phyloP scores from a whole-genome alignment of 1,284 basidiomycete species.

The Malassezia nana region DNA sequence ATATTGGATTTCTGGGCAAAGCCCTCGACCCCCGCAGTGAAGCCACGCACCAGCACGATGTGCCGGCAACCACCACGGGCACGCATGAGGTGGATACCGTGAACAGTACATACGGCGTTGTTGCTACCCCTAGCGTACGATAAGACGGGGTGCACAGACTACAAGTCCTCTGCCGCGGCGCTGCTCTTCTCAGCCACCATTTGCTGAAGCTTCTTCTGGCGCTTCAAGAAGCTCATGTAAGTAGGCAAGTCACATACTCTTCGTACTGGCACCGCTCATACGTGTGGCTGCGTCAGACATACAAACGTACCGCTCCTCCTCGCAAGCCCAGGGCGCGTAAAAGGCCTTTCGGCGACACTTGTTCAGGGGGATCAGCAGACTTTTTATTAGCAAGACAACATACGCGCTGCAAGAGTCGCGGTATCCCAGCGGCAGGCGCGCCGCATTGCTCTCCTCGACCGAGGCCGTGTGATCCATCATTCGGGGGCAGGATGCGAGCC shows the following conservation, averaged over 20 bases:
- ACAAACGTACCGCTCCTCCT: slow-evolving; percentile 57
- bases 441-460: slow-evolving; percentile 67
- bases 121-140: slow-evolving; percentile 16
- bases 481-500: background rate
- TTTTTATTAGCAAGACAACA: slow-evolving; percentile 51
- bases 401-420: slow-evolving; percentile 85
- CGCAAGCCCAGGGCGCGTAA: slow-evolving; percentile 73
- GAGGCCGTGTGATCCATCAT: slow-evolving; percentile 57
- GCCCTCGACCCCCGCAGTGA: slow-evolving; percentile 31
- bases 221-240: slow-evolving; percentile 14
- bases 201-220: slow-evolving; percentile 14
- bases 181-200: slow-evolving; percentile 1
- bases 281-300: slow-evolving; percentile 15
- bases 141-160: background rate
- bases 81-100: slow-evolving; percentile 32
- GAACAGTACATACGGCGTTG: slow-evolving; percentile 22
- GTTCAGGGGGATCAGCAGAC: slow-evolving; percentile 74
- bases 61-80: slow-evolving; percentile 35
- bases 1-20: slow-evolving; percentile 40
- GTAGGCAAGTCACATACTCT: slow-evolving; percentile 10
- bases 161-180: slow-evolving; percentile 9
- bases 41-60: slow-evolving; percentile 25
- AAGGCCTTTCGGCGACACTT: slow-evolving; percentile 63
- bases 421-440: slow-evolving; percentile 69
- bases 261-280: slow-evolving; percentile 20